phyloP scores from a whole-genome alignment of 1,284 basidiomycete genomes.

The Malassezia obtusa region DNA sequence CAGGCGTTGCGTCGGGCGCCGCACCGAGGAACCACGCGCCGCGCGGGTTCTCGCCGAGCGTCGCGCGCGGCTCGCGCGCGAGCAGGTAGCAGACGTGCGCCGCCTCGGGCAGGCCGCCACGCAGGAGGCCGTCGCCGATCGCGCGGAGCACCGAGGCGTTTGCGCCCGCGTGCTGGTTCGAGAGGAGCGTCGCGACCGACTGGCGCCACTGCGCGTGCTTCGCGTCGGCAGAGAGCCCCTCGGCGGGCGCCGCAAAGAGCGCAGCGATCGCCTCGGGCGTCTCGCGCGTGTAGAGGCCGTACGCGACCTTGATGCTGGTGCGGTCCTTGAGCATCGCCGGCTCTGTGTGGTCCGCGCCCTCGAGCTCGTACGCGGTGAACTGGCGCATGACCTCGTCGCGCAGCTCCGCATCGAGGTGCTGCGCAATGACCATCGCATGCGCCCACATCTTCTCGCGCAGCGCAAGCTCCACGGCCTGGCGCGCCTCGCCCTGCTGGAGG shows the following conservation, averaged over 20 bases:
- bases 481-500: constrained; percentile 61
- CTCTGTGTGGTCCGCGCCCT: constrained; percentile 32
- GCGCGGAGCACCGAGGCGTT: constrained; percentile 68
- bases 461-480: constrained; percentile 77
- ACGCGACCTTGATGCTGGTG: constrained; percentile 41
- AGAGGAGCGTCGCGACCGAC: constrained; percentile 71
- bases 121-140: constrained; percentile 70
- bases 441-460: constrained; percentile 82
- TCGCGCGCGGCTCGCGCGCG: background rate
- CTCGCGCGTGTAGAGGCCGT: constrained; percentile 41
- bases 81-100: constrained; percentile 77
- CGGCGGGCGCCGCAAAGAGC: background rate
- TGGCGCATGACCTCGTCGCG: constrained; percentile 84
- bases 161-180: constrained; percentile 56
- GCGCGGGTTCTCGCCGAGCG: constrained; percentile 49
- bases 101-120: constrained; percentile 67
- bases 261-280: constrained; percentile 9
- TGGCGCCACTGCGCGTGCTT: constrained; percentile 50
- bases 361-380: constrained; percentile 72
- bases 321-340: constrained; percentile 21
- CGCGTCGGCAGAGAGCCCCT: constrained; percentile 11
- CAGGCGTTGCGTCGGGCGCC: constrained; percentile 57
- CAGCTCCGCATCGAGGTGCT: constrained; percentile 79
- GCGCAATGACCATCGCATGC: constrained; percentile 89
- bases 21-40: background rate